Conservation (phyloP, 2,329 filamentous ascomycete genomes). For the Colletotrichum paranaense region DNA sequence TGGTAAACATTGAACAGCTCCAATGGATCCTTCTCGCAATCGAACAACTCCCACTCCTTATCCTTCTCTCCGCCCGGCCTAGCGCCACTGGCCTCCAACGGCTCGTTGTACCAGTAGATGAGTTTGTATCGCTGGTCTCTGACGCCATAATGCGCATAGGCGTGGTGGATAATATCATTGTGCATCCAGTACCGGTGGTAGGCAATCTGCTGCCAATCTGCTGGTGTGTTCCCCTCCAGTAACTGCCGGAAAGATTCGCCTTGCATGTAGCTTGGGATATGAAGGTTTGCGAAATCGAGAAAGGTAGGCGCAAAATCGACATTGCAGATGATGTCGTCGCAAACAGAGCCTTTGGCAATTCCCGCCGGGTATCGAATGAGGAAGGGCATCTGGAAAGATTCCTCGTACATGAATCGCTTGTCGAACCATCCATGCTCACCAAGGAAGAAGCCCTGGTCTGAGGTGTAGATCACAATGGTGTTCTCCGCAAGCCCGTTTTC, state of each 20-base stretch:
- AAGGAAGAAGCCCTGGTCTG: slow-evolving; percentile 67
- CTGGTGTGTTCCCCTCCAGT: slow-evolving; percentile 50
- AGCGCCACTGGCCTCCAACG: slow-evolving; percentile 57
- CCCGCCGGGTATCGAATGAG: slow-evolving; percentile 57
- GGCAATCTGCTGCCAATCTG: slow-evolving; percentile 61
- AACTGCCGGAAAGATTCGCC: slow-evolving; percentile 55
- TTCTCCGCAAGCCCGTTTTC: slow-evolving; percentile 53
- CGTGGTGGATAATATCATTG: slow-evolving; percentile 60
- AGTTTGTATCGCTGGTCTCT: slow-evolving; percentile 64
- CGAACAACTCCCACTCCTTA: slow-evolving; percentile 66
- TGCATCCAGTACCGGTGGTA: slow-evolving; percentile 70
- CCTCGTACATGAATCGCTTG: slow-evolving; percentile 69
- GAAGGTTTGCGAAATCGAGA: slow-evolving; percentile 56
- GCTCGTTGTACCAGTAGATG: slow-evolving; percentile 68
- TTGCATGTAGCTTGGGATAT: slow-evolving; percentile 62
- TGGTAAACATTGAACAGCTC: slow-evolving; percentile 60
- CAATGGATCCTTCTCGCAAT: slow-evolving; percentile 61
- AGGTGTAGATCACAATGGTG: slow-evolving; percentile 65
- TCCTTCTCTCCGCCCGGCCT: slow-evolving; percentile 51
- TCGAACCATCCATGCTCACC: slow-evolving; percentile 69
- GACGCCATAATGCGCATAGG: slow-evolving; percentile 63
- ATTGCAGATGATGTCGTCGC: slow-evolving; percentile 62
- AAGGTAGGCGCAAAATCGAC: slow-evolving; percentile 65
- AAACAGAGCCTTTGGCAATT: slow-evolving; percentile 52
- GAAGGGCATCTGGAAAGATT: slow-evolving; percentile 68